A percentile compares a stretch with the other conserved stretches of the same genome.
phyloP scores from a whole-genome alignment of 2,329 filamentous ascomycete genomes.

The Periconia sp. region DNA sequence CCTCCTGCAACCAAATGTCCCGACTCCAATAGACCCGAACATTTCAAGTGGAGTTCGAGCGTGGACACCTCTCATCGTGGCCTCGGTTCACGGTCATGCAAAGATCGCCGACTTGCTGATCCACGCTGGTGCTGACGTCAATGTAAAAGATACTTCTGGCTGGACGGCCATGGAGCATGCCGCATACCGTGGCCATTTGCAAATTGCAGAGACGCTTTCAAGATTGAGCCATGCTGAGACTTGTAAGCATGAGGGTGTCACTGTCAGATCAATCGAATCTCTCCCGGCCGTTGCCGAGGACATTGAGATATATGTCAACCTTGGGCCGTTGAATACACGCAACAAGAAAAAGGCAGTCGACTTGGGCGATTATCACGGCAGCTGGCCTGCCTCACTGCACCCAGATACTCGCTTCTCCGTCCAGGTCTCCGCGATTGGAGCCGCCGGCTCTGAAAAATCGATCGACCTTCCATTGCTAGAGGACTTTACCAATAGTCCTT shows the following conservation, averaged over 20 bases:
- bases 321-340: constrained; percentile 93
- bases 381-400: too few species aligned
- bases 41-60: constrained; percentile 82
- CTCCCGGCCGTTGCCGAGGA: too few species aligned
- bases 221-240: too few species aligned
- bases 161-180: constrained; percentile 97
- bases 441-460: constrained; percentile 83
- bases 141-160: constrained; percentile 80
- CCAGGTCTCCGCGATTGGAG: constrained; percentile 84
- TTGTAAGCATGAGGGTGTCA: too few species aligned
- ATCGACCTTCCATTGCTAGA: constrained; percentile 94
- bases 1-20: constrained; percentile 71
- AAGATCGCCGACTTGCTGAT: constrained; percentile 78
- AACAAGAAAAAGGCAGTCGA: constrained; percentile 81
- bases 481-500: constrained; percentile 90
- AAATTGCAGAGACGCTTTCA: constrained; percentile 73
- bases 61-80: constrained; percentile 95
- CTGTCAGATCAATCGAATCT: constrained; percentile 77
- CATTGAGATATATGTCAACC: too few species aligned
- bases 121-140: constrained; percentile 76
- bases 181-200: constrained; percentile 83
- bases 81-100: constrained; percentile 85
- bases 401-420: too few species aligned
- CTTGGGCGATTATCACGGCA: constrained; percentile 86
- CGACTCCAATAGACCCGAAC: constrained; percentile 78